A percentile compares a stretch with the other conserved stretches of the same genome.
Evolutionary conservation across 208 protist species (phyloP).

Genomic region (Strigomonas oncopelti): DNA sequence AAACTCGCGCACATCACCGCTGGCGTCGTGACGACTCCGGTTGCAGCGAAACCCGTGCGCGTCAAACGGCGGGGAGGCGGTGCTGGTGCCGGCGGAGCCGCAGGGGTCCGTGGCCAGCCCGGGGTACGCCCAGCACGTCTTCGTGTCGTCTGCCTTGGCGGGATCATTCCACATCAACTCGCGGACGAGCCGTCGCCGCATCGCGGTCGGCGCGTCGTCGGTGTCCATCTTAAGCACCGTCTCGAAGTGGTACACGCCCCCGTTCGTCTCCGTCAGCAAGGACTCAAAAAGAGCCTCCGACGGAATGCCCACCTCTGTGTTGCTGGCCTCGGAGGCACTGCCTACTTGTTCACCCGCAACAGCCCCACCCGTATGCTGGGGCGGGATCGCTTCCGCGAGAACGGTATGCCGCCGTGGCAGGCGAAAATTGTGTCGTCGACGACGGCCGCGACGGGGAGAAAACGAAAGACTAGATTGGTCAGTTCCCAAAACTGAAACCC

Average conservation of each 20-base stretch:
- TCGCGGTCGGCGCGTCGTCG: constrained; percentile 16
- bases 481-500: constrained; percentile 64
- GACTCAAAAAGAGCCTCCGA: constrained; percentile 22
- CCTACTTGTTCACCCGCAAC: too few relatives aligned
- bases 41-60: constrained; percentile 41
- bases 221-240: constrained; percentile 12
- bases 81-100: neutral
- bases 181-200: constrained; percentile 52
- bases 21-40: constrained; percentile 15
- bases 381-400: constrained; percentile 17
- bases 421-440: constrained; percentile 83
- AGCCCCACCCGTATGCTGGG: neutral
- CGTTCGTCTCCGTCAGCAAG: constrained; percentile 18
- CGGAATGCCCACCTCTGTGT: constrained; percentile 14
- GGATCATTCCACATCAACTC: constrained; percentile 75
- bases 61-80: constrained; percentile 11
- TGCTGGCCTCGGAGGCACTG: neutral
- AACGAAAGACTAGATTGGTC: constrained; percentile 69
- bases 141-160: neutral
- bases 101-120: neutral
- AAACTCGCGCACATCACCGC: constrained; percentile 50
- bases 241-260: constrained; percentile 23
- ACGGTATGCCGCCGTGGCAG: constrained; percentile 87
- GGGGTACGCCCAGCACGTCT: neutral
- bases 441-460: constrained; percentile 76